Conservation (phyloP, 2,329 filamentous ascomycete species). For the Pestalotiopsis sp. region DNA sequence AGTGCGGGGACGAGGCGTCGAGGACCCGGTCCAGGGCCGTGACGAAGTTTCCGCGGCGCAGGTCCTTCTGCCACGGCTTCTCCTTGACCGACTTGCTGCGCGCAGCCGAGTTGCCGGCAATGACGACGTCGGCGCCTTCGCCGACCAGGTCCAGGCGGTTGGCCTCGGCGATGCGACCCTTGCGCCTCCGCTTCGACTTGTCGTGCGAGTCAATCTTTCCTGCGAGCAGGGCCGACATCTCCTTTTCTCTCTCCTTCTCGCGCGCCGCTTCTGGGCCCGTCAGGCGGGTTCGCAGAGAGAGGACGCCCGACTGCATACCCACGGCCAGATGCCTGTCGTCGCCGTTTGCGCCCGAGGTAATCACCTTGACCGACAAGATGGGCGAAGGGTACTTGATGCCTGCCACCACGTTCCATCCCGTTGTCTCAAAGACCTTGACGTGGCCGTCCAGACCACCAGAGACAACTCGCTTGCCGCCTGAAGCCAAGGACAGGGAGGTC, state of each 20-base stretch:
- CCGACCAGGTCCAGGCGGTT: conserved; percentile 76
- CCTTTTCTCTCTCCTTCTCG: conserved; percentile 76
- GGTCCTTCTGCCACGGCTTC: conserved; percentile 76
- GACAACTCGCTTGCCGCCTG: conserved; percentile 77
- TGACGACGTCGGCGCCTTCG: conserved; percentile 84
- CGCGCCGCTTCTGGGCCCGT: conserved; percentile 78
- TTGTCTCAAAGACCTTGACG: conserved; percentile 95
- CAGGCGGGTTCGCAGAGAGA: conserved; percentile 87
- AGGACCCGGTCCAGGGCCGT: conserved; percentile 81
- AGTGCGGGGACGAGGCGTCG: conserved; percentile 49
- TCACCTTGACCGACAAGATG: conserved; percentile 80
- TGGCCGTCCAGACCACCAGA: conserved; percentile 92
- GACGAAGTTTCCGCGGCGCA: conserved; percentile 77
- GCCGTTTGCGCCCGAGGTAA: conserved; percentile 65
- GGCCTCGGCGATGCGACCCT: conserved; percentile 49
- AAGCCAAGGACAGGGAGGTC: conserved; percentile 81
- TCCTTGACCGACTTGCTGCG: conserved; percentile 43
- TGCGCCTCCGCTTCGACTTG: conserved; percentile 69
- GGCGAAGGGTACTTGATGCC: conserved; percentile 92
- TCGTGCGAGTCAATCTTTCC: conserved; percentile 81
- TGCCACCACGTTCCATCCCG: conserved; percentile 93
- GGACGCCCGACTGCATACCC: conserved; percentile 90
- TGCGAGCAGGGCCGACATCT: conserved; percentile 80
- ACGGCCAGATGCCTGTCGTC: conserved; percentile 94
- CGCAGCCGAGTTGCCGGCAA: conserved; percentile 65